These are phyloP conservation scores for Microsporum audouinii DNA, from an alignment of 2,329 filamentous ascomycete species.

Conservation along the genomic window DNA sequence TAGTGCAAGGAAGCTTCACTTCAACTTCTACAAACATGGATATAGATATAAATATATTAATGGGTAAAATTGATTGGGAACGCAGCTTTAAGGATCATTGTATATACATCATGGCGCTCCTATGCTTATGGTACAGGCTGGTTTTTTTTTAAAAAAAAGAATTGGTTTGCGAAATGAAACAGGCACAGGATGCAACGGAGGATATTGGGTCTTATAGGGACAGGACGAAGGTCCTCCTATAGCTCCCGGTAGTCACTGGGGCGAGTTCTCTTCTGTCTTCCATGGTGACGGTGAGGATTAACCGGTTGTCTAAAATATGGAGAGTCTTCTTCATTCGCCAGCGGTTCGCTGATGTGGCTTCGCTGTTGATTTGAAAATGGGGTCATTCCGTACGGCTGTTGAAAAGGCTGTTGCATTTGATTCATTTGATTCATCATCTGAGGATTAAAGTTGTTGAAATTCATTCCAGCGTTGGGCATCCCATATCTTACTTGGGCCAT, in stretches of 20 bases:
- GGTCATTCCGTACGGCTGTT: conserved; percentile 25
- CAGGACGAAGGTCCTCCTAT: conserved; percentile 29
- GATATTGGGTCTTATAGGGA: not conserved
- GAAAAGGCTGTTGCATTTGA: not conserved
- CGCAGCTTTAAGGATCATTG: not conserved
- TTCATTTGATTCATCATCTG: conserved; percentile 6
- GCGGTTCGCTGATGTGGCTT: conserved; percentile 41
- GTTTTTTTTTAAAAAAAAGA: not conserved
- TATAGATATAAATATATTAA: not conserved
- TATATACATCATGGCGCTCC: conserved; percentile 1
- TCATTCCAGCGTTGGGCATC: not conserved
- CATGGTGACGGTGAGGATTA: conserved; percentile 83
- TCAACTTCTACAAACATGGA: not conserved
- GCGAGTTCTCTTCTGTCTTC: conserved; percentile 63
- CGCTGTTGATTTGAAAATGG: conserved; percentile 49
- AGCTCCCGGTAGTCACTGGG: conserved; percentile 88
- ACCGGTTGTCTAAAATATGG: conserved; percentile 94
- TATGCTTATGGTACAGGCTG: not conserved
- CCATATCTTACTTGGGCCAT: not conserved
- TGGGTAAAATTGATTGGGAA: not conserved
- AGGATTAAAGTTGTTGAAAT: not conserved
- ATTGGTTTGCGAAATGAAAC: too few species aligned
- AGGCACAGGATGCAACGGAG: not conserved
- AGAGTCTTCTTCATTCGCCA: conserved; percentile 62
- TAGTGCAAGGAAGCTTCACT: not conserved